phyloP scores from a whole-genome alignment of 1,284 basidiomycete genomes.

The Phellopilus nigrolimitatus region DNA sequence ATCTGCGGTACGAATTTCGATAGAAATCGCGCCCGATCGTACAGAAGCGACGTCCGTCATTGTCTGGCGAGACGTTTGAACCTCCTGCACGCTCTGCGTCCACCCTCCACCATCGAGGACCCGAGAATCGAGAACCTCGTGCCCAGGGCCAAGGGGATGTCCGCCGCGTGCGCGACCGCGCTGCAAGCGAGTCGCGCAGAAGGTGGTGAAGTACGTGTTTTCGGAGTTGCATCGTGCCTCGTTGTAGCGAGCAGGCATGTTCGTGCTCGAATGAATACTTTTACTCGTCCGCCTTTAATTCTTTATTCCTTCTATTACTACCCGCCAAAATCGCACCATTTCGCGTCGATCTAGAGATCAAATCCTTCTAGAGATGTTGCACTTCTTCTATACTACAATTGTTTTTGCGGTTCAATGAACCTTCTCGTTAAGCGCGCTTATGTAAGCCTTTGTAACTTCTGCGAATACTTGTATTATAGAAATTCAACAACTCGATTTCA shows the following conservation, averaged over 20 bases:
- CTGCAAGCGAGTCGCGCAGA: conserved; percentile 19
- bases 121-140: conserved; percentile 5
- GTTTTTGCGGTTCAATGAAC: no score
- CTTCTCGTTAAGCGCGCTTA: no score
- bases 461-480: no score
- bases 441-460: no score
- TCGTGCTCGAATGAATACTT: conserved; percentile 1
- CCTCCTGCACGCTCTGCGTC: conserved; percentile 2
- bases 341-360: not conserved
- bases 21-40: conserved; percentile 19
- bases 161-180: conserved; percentile 9
- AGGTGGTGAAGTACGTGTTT: conserved; percentile 2
- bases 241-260: conserved; percentile 5
- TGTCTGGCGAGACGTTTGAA: conserved; percentile 19
- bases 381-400: no score
- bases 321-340: not conserved
- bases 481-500: no score
- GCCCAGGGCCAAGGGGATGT: conserved; percentile 15
- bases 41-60: conserved; percentile 18
- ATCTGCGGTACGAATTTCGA: not conserved
- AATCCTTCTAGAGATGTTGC: no score
- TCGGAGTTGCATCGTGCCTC: not conserved
- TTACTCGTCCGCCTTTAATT: conserved; percentile 1
- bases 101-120: not conserved
- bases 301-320: not conserved